Base-by-base conservation (phyloP, 202 grass and related monocot genomes). In the Eragrostis tef region DNA sequence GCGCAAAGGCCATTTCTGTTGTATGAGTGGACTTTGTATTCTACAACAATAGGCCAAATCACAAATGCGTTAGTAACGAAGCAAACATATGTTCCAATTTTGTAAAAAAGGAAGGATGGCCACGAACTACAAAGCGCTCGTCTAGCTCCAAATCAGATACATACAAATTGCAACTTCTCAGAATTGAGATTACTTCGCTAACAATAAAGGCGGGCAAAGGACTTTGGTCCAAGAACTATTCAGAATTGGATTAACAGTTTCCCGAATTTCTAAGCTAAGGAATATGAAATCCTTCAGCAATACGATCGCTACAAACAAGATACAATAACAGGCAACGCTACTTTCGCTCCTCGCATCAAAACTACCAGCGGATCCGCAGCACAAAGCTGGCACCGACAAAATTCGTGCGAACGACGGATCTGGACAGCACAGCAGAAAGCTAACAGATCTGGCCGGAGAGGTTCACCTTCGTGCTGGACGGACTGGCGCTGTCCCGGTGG, bases 21-120 rank as follows among this genome's bases (percentile, higher is more conserved):
- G 89, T 96, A 89, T n/a, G 93, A 95, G 46, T 99, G 96, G 39
- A 96, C 93, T 81, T 93, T 93, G 78, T 99, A 99, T 83, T 96
- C 96, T 99, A 81, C 50, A 90, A 77, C 72, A 50, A 21, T 1
- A 79, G 34, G 7, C 29, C 48, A 42, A 13, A n/a, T 73, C 63
- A 19, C 2, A 83, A 39, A 27, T 67, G 20, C 17, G 67, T 19
- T 26, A 39, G 36, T 8, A 75, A 46, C 42, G 26, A 16, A 11
- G 43, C 50, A 70, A 50, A 52, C 67, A 83, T 20, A 31, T 11
- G 15, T 14, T 60, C 24, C 10, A 19, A 47, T 19, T 58, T 11
- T 22, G 12, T 24, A 65, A 21, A 25, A 16, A n/a, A 75, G 42
- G 10, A 73, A 14, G 9, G 50, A 62, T 29, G 24, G 15, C 3